A percentile compares a stretch with the other conserved stretches of the same genome.
Evolutionary conservation across 371 early-diverging fungal species (phyloP).

Genomic region (Dichotomocladium elegans): DNA sequence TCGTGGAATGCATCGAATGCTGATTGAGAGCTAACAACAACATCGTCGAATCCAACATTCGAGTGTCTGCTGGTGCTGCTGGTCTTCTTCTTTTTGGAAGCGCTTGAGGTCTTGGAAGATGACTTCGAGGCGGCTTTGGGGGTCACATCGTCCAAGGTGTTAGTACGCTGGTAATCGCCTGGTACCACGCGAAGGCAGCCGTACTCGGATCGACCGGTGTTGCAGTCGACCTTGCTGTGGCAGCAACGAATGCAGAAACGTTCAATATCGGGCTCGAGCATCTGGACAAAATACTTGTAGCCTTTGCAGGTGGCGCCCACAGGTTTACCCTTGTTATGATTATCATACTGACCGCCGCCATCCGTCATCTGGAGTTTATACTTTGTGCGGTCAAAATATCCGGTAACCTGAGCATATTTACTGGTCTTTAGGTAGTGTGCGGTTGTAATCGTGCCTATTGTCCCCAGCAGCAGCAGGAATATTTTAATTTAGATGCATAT

Average conservation of each 20-base stretch:
- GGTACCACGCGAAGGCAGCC: constrained; percentile 40
- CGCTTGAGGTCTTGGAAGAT: no score
- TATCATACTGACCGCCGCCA: constrained; percentile 51
- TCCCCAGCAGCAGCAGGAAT: background rate
- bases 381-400: constrained; percentile 46
- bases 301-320: constrained; percentile 26
- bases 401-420: constrained; percentile 53
- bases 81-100: no score
- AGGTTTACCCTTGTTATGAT: constrained; percentile 19
- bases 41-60: no score
- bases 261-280: constrained; percentile 41
- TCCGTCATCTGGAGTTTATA: constrained; percentile 41
- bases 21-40: no score
- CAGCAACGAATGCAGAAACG: constrained; percentile 48
- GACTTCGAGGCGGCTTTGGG: background rate
- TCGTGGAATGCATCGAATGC: constrained; percentile 9
- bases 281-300: constrained; percentile 38
- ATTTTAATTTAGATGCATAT: background rate
- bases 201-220: constrained; percentile 28
- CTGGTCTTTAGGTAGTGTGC: constrained; percentile 39
- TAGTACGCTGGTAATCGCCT: constrained; percentile 46
- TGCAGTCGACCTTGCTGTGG: constrained; percentile 25
- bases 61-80: no score
- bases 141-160: no score
- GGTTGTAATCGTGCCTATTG: constrained; percentile 41